These are phyloP conservation scores for Talaromyces funiculosus DNA, from an alignment of 2,329 filamentous ascomycete species.

Conservation along the genomic window DNA sequence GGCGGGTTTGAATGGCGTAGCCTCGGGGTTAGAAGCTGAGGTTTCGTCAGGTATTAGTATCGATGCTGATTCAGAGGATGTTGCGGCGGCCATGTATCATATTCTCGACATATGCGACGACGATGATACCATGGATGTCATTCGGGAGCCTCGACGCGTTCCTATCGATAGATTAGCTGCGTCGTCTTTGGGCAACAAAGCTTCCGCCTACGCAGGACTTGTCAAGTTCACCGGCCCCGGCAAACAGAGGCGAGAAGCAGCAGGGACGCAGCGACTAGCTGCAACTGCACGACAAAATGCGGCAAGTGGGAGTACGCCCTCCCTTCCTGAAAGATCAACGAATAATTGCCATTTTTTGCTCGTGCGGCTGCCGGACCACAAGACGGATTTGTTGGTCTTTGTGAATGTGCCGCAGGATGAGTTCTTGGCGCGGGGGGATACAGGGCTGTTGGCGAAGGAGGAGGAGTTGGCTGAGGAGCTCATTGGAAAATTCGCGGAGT, in stretches of 20 bases:
- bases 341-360: slow-evolving; percentile 73
- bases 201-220: slow-evolving; percentile 25
- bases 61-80: slow-evolving; percentile 58
- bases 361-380: slow-evolving; percentile 66
- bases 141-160: slow-evolving; percentile 57
- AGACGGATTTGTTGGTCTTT: slow-evolving; percentile 76
- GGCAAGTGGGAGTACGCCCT: slow-evolving; percentile 17
- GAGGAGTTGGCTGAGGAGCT: slow-evolving; percentile 44
- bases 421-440: slow-evolving; percentile 61
- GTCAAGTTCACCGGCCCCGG: slow-evolving; percentile 23
- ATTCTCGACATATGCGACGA: slow-evolving; percentile 65
- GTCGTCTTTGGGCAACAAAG: slow-evolving; percentile 33
- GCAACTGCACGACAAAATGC: slow-evolving; percentile 12
- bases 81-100: slow-evolving; percentile 61
- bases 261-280: slow-evolving; percentile 4
- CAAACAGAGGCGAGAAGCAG: slow-evolving; percentile 14
- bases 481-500: slow-evolving; percentile 55
- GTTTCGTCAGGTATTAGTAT: slow-evolving; percentile 30
- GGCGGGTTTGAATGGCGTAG: slow-evolving; percentile 22
- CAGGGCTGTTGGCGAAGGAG: slow-evolving; percentile 64
- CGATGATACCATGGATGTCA: slow-evolving; percentile 58
- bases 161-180: slow-evolving; percentile 34
- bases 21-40: neutral
- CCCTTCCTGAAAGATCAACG: slow-evolving; percentile 21
- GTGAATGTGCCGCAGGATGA: slow-evolving; percentile 84